A percentile compares a stretch with the other conserved stretches of the same genome.
These are phyloP conservation scores for Apophysomyces trapeziformis DNA, from an alignment of 371 early-diverging fungal species.

Conservation along the genomic window DNA sequence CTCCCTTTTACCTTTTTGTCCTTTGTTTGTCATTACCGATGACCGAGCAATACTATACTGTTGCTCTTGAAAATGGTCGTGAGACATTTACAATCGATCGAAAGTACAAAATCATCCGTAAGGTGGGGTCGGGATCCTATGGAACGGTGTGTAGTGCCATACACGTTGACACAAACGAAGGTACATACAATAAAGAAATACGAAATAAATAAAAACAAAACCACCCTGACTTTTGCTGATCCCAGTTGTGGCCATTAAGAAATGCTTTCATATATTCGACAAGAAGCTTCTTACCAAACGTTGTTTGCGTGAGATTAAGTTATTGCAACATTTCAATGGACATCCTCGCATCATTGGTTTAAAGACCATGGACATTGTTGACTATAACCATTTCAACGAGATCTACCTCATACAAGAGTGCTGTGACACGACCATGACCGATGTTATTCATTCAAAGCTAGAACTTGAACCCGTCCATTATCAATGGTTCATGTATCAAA, in stretches of 20 bases:
- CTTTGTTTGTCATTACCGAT: background rate
- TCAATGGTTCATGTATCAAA: slow-evolving; percentile 93
- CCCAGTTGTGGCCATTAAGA: slow-evolving; percentile 79
- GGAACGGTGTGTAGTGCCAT: slow-evolving; percentile 81
- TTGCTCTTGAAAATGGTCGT: slow-evolving; percentile 42
- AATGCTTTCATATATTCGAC: slow-evolving; percentile 72
- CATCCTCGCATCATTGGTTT: slow-evolving; percentile 80
- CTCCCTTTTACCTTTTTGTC: background rate
- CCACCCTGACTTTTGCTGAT: slow-evolving; percentile 1
- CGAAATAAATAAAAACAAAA: slow-evolving; percentile 34
- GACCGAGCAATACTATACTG: slow-evolving; percentile 34
- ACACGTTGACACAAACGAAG: slow-evolving; percentile 36
- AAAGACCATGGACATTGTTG: slow-evolving; percentile 71
- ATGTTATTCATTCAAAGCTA: slow-evolving; percentile 86
- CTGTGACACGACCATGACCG: slow-evolving; percentile 93
- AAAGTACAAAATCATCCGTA: slow-evolving; percentile 78
- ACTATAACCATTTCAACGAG: slow-evolving; percentile 71
- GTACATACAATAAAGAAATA: slow-evolving; percentile 14
- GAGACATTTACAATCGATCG: slow-evolving; percentile 63
- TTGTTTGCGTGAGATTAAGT: slow-evolving; percentile 74
- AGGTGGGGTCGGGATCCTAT: slow-evolving; percentile 92
- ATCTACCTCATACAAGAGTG: slow-evolving; percentile 69
- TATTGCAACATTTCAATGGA: slow-evolving; percentile 78
- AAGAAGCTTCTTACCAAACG: slow-evolving; percentile 74
- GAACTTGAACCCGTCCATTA: slow-evolving; percentile 87